A percentile compares a stretch with the other conserved stretches of the same genome.
Conservation (phyloP, 371 early-diverging fungal species). For the Funneliformis caledonium region DNA sequence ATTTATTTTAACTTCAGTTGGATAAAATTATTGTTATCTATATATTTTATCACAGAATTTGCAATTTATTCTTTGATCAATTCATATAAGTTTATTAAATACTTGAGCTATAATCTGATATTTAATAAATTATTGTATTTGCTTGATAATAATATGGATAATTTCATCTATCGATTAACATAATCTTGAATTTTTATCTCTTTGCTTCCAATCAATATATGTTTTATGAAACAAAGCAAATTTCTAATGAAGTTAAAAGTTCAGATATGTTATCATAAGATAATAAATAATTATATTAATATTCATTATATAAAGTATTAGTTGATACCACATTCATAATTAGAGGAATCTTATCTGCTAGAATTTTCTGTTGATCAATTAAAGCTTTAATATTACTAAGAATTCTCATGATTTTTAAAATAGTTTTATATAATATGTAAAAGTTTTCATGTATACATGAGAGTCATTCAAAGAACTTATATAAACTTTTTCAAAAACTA, state of each 20-base stretch:
- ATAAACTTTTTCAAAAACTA: constrained; percentile 36
- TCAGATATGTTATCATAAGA: constrained; percentile 35
- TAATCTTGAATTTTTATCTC: constrained; percentile 29
- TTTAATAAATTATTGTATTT: background rate
- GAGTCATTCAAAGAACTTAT: constrained; percentile 27
- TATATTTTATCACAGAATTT: no score
- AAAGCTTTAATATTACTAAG: constrained; percentile 22
- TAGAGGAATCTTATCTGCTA: background rate
- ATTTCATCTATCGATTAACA: constrained; percentile 41
- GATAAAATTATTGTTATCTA: no score
- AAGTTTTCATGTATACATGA: constrained; percentile 23
- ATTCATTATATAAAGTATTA: no score
- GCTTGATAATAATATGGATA: constrained; percentile 13
- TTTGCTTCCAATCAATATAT: constrained; percentile 14
- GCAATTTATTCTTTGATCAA: no score
- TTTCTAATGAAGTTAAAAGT: constrained; percentile 38
- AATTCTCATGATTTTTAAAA: constrained; percentile 27
- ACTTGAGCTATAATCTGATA: constrained; percentile 8
- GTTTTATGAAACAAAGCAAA: constrained; percentile 38
- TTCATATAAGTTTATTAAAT: constrained; percentile 39
- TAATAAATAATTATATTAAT: no score
- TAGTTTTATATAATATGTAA: constrained; percentile 39
- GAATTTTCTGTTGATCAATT: constrained; percentile 35
- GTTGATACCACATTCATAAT: background rate
- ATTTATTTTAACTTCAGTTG: no score